Conservation (phyloP, 169 alveolate genomes). For the Miamiensis avidus region DNA sequence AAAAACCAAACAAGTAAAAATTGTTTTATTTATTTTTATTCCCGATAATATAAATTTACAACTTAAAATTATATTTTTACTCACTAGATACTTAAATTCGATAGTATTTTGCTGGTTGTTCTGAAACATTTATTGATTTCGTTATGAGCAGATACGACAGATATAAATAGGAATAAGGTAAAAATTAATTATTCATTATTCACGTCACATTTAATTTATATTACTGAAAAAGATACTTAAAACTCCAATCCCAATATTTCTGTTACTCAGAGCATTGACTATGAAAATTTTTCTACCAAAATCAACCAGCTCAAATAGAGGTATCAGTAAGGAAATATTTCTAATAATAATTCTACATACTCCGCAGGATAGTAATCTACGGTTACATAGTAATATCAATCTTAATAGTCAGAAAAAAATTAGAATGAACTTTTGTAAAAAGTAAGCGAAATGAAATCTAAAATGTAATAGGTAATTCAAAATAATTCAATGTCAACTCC, state of each 20-base stretch:
- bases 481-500: too few species aligned
- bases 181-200: too few species aligned
- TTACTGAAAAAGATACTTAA: too few species aligned
- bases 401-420: background rate
- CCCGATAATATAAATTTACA: background rate
- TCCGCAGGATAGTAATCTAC: too few species aligned
- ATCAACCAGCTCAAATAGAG: too few species aligned
- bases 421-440: background rate
- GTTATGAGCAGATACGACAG: background rate
- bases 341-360: too few species aligned
- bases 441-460: background rate
- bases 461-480: background rate
- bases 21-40: too few species aligned
- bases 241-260: too few species aligned
- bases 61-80: background rate
- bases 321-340: too few species aligned
- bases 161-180: background rate
- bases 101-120: background rate
- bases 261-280: too few species aligned
- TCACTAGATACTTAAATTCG: background rate
- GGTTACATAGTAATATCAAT: background rate
- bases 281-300: too few species aligned
- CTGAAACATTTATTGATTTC: background rate
- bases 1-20: background rate
- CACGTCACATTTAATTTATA: too few species aligned